Conservation (phyloP, 192 early-diverging fungal species). For the Coemansia sp. region DNA sequence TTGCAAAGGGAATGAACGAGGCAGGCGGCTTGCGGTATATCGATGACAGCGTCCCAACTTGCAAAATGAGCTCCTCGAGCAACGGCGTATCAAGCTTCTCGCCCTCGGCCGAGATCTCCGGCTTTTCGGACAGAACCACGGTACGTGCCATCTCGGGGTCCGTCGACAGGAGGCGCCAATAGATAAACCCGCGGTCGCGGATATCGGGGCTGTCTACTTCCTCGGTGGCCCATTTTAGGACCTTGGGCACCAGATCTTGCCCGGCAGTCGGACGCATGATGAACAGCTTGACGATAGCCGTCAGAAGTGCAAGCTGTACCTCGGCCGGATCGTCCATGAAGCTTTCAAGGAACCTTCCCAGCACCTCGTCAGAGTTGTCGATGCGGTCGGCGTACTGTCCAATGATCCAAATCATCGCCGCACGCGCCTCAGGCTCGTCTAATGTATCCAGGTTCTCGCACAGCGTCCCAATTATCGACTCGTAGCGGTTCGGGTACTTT, state of each 20-base stretch:
- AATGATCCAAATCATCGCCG: constrained; percentile 99
- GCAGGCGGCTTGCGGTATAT: constrained; percentile 92
- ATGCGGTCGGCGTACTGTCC: constrained; percentile 98
- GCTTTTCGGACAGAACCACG: constrained; percentile 91
- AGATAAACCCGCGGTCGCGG: constrained; percentile 96
- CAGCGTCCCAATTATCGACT: constrained; percentile 86
- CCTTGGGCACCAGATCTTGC: constrained; percentile 91
- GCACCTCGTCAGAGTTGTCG: constrained; percentile 90
- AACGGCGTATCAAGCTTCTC: constrained; percentile 86
- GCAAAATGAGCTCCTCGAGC: constrained; percentile 84
- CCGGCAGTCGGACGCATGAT: constrained; percentile 90
- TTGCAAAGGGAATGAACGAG: constrained; percentile 77
- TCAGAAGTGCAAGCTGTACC: constrained; percentile 91
- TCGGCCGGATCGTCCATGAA: constrained; percentile 90
- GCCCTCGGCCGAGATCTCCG: constrained; percentile 90
- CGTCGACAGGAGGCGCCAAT: constrained; percentile 95
- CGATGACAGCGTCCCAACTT: constrained; percentile 86
- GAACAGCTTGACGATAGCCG: constrained; percentile 95
- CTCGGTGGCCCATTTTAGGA: constrained; percentile 94
- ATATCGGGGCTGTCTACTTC: constrained; percentile 96
- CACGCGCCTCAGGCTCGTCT: constrained; percentile 97
- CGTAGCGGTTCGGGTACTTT: constrained; percentile 97
- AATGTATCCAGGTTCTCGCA: constrained; percentile 96
- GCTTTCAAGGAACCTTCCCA: constrained; percentile 84
- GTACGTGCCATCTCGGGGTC: constrained; percentile 76